phyloP scores from a whole-genome alignment of 768 basidiomycete species.

The Leccinum subgranulosum region DNA sequence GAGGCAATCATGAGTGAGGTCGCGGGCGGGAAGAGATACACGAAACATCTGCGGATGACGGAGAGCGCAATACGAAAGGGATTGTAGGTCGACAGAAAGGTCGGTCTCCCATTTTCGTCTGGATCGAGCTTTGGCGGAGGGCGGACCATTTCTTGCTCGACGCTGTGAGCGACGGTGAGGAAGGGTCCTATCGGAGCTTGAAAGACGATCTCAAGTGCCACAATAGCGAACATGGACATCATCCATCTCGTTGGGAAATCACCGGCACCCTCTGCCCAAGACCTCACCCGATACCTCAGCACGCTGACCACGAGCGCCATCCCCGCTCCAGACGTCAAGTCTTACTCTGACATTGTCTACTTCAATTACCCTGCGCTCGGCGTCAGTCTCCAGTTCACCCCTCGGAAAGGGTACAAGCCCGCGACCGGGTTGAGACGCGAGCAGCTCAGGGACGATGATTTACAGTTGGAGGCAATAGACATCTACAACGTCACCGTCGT shows the following conservation, averaged over 20 bases:
- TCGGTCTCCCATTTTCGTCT: conserved; percentile 8
- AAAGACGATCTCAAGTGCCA: conserved; percentile 3
- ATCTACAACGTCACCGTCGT: conserved; percentile 64
- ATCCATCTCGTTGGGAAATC: conserved; percentile 47
- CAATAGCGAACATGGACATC: conserved; percentile 11
- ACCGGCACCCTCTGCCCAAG: conserved; percentile 48
- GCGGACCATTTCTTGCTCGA: conserved; percentile 19
- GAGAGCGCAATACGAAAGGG: conserved; percentile 6
- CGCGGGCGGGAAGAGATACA: conserved; percentile 9
- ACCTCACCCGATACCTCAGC: conserved; percentile 42
- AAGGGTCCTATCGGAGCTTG: conserved; percentile 20
- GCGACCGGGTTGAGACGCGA: conserved; percentile 41
- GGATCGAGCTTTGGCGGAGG: conserved; percentile 19
- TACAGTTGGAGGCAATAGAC: conserved; percentile 71
- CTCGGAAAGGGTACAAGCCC: conserved; percentile 62
- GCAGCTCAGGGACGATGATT: conserved; percentile 47
- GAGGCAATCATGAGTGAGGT: conserved; percentile 42
- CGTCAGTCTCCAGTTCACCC: conserved; percentile 75
- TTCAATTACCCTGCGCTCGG: conserved; percentile 81
- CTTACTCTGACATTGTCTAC: conserved; percentile 82
- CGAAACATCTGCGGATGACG: neutral
- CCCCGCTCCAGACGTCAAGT: conserved; percentile 60
- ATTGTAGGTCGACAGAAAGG: conserved; percentile 3
- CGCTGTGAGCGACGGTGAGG: conserved; percentile 9
- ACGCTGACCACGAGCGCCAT: conserved; percentile 28